Conservation (phyloP, 2,329 filamentous ascomycete genomes). For the Cytospora schulzeri region DNA sequence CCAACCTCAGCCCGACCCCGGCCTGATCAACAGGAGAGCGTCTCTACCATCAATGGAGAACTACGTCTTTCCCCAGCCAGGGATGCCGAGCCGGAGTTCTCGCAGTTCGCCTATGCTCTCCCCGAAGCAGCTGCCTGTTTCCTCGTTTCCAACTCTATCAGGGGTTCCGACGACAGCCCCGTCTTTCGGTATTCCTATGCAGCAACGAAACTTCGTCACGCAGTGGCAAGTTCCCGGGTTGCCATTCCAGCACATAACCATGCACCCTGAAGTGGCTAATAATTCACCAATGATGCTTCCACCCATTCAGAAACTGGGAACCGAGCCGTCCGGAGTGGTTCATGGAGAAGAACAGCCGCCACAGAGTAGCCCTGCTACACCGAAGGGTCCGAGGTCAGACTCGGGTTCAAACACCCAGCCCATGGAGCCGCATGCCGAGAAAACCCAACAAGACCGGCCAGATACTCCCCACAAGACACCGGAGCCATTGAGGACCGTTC, state of each 20-base stretch:
- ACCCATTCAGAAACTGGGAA: not conserved
- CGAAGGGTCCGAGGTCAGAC: not conserved
- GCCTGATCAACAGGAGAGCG: slow-evolving; percentile 4
- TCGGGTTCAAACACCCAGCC: slow-evolving; percentile 1
- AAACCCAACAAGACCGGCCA: not conserved
- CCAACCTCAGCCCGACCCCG: slow-evolving; percentile 1
- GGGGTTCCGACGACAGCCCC: not conserved
- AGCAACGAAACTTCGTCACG: not conserved
- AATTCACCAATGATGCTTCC: not conserved
- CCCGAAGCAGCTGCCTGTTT: slow-evolving; percentile 27
- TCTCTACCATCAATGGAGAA: slow-evolving; percentile 26
- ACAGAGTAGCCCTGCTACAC: not conserved
- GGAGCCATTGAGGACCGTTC: not conserved
- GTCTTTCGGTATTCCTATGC: not conserved
- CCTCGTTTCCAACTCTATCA: not conserved
- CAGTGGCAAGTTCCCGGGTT: slow-evolving; percentile 19
- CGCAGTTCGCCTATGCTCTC: slow-evolving; percentile 28
- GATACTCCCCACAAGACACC: not conserved
- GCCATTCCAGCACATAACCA: slow-evolving; percentile 12
- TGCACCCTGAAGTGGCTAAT: not conserved
- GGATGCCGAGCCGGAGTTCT: slow-evolving; percentile 7
- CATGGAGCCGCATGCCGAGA: not conserved
- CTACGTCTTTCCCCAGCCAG: slow-evolving; percentile 26
- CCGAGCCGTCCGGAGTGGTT: not conserved
- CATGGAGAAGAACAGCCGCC: not conserved